Evolutionary conservation across 2,329 filamentous ascomycete species (phyloP), one percentile per base, ranked within the genome.

Genomic region (Myriosclerotinia scirpicola): DNA sequence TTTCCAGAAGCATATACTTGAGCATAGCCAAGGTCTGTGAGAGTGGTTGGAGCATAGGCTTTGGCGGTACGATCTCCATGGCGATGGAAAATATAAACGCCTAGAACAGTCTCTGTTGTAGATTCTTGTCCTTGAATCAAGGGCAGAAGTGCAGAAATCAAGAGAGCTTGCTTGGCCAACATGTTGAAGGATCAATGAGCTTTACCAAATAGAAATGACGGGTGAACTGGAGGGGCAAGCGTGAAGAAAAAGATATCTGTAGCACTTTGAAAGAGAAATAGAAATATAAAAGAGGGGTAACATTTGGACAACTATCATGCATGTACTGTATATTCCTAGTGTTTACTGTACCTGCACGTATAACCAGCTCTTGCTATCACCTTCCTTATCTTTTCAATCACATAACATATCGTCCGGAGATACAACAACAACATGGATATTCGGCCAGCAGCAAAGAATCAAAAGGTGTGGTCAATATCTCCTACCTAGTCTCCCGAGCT

Each of bases 31-130:
- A 97, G 84, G 68, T 89, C 84, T 15, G 93, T 97, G 76, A 97
- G 80, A 71, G 84, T 84, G 38, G 91, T 87, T 15, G 90, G 90
- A 55, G 87, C 82, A 69, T 86, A 87, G 22, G 86, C 82, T 80
- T 96, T 97, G 70, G 91, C 80, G 0, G 92, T 94, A 66, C 93
- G 87, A 78, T 97, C 93, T 67, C 93, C 93, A 80, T 97, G 93
- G 55, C 93, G 90, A 73, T 92, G 87, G 82, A 96, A 96, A 78
- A 97, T 87, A 78, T 93, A 95, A 55, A 89, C 87, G 63, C 92
- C 93, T 20, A 96, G 83, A 38, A 76, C 69, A 1, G 75, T 77
- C 66, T 77, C 74, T 40, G 74, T 67, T 11, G 73, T 73, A 30
- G 75, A 76, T 60, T 77, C 74, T 36, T 75, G 70, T 26, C 72